phyloP scores from a whole-genome alignment of 805 yeast species.

The Myxozyma monticola region DNA sequence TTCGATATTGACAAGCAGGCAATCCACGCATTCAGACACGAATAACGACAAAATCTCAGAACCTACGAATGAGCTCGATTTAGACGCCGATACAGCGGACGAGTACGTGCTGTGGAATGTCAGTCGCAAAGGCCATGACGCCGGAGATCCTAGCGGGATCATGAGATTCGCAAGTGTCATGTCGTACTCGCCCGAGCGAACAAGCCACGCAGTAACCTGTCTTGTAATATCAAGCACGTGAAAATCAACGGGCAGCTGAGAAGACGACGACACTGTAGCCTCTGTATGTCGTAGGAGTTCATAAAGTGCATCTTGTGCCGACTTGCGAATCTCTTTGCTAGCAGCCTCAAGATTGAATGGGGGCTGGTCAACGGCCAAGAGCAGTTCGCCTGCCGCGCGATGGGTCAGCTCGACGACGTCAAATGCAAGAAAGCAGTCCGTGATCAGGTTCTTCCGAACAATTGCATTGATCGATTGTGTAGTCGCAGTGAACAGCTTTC shows the following conservation, averaged over 20 bases:
- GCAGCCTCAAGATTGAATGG: conserved; percentile 22
- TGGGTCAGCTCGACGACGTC: conserved; percentile 57
- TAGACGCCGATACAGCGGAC: conserved; percentile 6
- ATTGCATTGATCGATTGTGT: conserved; percentile 19
- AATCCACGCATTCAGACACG: conserved; percentile 76
- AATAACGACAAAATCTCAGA: conserved; percentile 56
- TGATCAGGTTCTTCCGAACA: conserved; percentile 46
- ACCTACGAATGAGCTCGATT: conserved; percentile 18
- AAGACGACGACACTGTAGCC: conserved; percentile 47
- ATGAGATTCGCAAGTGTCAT: conserved; percentile 18
- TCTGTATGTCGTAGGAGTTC: conserved; percentile 62
- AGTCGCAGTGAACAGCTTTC: conserved; percentile 29
- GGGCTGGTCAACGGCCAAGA: conserved; percentile 30
- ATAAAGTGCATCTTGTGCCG: conserved; percentile 46
- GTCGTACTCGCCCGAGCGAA: conserved; percentile 63
- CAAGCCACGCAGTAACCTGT: conserved; percentile 67
- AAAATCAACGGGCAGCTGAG: conserved; percentile 60
- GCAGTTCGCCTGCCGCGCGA: conserved; percentile 38
- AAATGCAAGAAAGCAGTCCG: conserved; percentile 55
- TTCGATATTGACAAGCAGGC: conserved; percentile 64
- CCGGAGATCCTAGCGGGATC: conserved; percentile 24
- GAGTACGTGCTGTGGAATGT: conserved; percentile 5
- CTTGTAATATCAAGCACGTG: conserved; percentile 71
- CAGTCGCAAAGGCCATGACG: conserved; percentile 16
- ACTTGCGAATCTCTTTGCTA: conserved; percentile 30